These are phyloP conservation scores for Hirsutella thompsonii DNA, from an alignment of 2,329 filamentous ascomycete genomes.

Conservation along the genomic window DNA sequence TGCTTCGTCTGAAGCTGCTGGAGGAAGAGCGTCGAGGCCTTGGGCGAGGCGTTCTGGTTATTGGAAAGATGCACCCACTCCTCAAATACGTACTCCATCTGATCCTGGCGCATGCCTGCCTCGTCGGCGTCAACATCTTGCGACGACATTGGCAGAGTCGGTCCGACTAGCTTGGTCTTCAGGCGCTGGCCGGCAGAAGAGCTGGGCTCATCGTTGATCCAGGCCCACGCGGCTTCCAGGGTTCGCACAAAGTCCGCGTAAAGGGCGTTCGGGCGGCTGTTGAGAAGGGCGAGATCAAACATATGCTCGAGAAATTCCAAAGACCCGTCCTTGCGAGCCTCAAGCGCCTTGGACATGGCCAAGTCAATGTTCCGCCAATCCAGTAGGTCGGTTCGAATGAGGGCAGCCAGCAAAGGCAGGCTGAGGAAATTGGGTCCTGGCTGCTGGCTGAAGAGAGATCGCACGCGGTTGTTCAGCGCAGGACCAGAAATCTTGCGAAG, in stretches of 20 bases:
- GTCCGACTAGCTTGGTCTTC: slow-evolving; percentile 44
- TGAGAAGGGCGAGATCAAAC: slow-evolving; percentile 66
- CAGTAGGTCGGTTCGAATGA: slow-evolving; percentile 46
- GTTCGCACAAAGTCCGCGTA: slow-evolving; percentile 79
- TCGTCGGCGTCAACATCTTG: slow-evolving; percentile 39
- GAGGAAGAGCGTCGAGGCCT: slow-evolving; percentile 62
- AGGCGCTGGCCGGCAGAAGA: slow-evolving; percentile 55
- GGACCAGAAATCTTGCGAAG: slow-evolving; percentile 46
- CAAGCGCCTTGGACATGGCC: slow-evolving; percentile 60
- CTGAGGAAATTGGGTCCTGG: slow-evolving; percentile 42
- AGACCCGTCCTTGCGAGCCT: slow-evolving; percentile 56
- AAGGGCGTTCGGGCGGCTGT: slow-evolving; percentile 63
- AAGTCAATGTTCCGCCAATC: slow-evolving; percentile 55
- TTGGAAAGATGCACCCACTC: slow-evolving; percentile 83
- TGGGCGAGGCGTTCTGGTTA: slow-evolving; percentile 63
- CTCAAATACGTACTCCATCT: slow-evolving; percentile 89
- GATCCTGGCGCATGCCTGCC: slow-evolving; percentile 51
- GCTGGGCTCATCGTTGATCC: slow-evolving; percentile 62
- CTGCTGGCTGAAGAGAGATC: slow-evolving; percentile 42
- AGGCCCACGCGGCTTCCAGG: slow-evolving; percentile 67
- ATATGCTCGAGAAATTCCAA: slow-evolving; percentile 71
- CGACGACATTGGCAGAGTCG: slow-evolving; percentile 24
- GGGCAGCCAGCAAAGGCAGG: slow-evolving; percentile 41
- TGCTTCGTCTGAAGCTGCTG: slow-evolving; percentile 68
- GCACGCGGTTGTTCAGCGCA: slow-evolving; percentile 40